Conservation (phyloP, 164 flowering plant species). For the Cinnamomum micranthum region DNA sequence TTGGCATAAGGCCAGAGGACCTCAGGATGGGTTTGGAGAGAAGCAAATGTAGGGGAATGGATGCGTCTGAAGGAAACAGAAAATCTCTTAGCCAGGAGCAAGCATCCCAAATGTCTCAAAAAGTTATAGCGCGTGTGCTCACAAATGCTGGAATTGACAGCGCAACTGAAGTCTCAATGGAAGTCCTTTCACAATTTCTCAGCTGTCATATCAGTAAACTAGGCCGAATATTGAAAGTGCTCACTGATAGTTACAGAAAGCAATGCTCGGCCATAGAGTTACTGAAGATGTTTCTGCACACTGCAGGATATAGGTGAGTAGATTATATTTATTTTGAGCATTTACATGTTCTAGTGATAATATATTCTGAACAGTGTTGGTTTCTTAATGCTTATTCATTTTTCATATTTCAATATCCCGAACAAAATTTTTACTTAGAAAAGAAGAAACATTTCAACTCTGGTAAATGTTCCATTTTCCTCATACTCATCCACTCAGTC, state of each 20-base stretch:
- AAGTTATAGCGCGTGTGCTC: conserved; percentile 62
- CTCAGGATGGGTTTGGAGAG: conserved; percentile 56
- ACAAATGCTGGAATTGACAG: conserved; percentile 67
- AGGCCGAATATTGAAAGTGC: conserved; percentile 71
- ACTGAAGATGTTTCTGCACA: conserved; percentile 85
- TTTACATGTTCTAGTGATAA: no score
- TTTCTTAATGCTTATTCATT: no score
- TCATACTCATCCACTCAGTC: no score
- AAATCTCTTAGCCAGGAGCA: conserved; percentile 64
- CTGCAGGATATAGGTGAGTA: conserved; percentile 60
- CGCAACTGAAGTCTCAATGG: conserved; percentile 67
- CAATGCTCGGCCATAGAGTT: conserved; percentile 88
- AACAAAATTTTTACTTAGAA: no score
- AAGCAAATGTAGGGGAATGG: conserved; percentile 50
- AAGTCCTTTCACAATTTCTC: conserved; percentile 66
- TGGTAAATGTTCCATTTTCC: no score
- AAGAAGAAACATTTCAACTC: no score
- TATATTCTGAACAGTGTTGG: no score
- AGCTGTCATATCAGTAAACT: conserved; percentile 73
- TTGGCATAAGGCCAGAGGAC: conserved; percentile 79
- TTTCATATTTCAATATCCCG: no score
- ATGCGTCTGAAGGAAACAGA: conserved; percentile 38
- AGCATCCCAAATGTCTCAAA: conserved; percentile 61
- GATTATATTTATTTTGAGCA: conserved; percentile 4
- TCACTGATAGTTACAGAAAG: conserved; percentile 82